Conservation (phyloP, 352 stramenopile genomes). For the Globisporangium viniferum region DNA sequence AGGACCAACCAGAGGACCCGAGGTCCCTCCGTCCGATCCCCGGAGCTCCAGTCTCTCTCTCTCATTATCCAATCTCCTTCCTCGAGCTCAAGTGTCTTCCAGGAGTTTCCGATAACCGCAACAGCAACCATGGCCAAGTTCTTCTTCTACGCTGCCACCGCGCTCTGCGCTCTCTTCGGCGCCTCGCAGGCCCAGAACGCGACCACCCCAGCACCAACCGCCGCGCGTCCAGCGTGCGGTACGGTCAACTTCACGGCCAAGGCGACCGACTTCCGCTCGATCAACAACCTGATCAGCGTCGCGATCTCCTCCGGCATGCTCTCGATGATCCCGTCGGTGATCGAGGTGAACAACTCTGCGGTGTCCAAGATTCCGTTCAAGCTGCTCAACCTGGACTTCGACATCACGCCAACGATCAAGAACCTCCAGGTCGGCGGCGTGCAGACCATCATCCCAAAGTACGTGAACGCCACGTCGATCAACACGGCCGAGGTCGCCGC, state of each 20-base stretch:
- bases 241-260: conserved; percentile 37
- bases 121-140: conserved; percentile 30
- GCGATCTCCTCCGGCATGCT: conserved; percentile 24
- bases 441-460: conserved; percentile 37
- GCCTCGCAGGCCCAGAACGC: conserved; percentile 9
- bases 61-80: conserved; percentile 22
- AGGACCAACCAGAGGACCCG: too few species aligned
- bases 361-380: conserved; percentile 25
- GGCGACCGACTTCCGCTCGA: conserved; percentile 35
- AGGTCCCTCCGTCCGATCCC: too few species aligned
- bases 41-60: background rate
- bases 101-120: background rate
- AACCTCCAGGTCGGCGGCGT: conserved; percentile 41
- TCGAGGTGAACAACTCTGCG: conserved; percentile 24
- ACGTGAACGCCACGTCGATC: conserved; percentile 42
- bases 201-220: conserved; percentile 13
- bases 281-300: conserved; percentile 48
- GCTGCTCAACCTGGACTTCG: conserved; percentile 49
- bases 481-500: conserved; percentile 40
- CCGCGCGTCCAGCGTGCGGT: conserved; percentile 25
- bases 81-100: conserved; percentile 19
- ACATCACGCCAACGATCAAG: conserved; percentile 48
- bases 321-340: conserved; percentile 21
- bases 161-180: conserved; percentile 16
- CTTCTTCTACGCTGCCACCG: conserved; percentile 25